These are phyloP conservation scores for Camelina sativa DNA, from an alignment of 345 rosid genomes.

Conservation along the genomic window DNA sequence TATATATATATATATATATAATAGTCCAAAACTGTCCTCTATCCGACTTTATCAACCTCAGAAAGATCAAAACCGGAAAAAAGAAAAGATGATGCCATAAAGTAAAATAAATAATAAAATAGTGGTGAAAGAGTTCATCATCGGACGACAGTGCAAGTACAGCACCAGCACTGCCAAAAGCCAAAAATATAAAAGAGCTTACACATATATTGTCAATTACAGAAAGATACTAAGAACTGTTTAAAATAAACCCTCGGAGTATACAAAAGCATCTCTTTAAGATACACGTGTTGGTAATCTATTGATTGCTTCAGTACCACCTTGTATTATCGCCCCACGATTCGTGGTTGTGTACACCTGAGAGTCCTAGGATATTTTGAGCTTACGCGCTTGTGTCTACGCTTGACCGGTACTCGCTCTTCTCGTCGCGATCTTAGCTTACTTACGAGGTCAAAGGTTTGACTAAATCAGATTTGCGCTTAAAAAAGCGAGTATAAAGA, in stretches of 20 bases:
- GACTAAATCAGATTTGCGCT: conserved; percentile 32
- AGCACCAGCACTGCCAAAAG: conserved; percentile 40
- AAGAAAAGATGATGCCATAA: conserved; percentile 14
- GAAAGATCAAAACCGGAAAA: conserved; percentile 24
- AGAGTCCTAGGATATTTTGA: conserved; percentile 39
- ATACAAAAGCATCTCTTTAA: conserved; percentile 32
- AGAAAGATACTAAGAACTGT: background rate
- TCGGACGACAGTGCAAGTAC: conserved; percentile 42
- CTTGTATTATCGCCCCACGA: conserved; percentile 35
- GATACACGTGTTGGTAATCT: conserved; percentile 34
- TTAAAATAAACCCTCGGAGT: background rate
- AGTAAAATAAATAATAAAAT: background rate
- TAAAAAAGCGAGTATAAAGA: conserved; percentile 10
- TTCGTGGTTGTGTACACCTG: conserved; percentile 29
- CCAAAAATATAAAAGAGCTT: background rate
- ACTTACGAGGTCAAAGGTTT: conserved; percentile 18
- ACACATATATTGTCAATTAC: conserved; percentile 2
- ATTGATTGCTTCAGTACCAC: conserved; percentile 35
- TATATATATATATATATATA: no score
- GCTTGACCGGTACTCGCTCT: background rate
- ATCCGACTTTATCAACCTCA: conserved; percentile 37
- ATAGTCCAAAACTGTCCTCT: background rate
- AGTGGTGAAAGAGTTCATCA: background rate
- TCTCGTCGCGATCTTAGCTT: conserved; percentile 11
- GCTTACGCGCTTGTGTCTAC: conserved; percentile 31